Evolutionary conservation across 2,329 filamentous ascomycete species (phyloP).

Genomic region (Pezicula neosporulosa): DNA sequence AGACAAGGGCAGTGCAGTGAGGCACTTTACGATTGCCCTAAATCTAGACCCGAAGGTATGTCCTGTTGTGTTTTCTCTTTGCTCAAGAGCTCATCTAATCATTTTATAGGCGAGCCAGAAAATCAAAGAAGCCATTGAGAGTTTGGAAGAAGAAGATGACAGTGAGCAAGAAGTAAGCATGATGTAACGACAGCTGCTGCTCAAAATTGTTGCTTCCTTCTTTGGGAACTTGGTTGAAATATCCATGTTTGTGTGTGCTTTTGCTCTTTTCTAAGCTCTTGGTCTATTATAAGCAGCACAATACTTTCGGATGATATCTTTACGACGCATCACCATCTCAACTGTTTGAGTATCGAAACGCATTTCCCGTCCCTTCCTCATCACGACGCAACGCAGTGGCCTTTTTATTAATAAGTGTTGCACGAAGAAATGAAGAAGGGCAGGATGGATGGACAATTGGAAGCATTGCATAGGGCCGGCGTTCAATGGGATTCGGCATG

Average conservation of each 20-base stretch:
- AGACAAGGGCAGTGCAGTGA: slow-evolving; percentile 76
- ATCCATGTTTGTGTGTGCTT: neutral
- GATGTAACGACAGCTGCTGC: slow-evolving; percentile 34
- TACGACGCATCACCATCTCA: neutral
- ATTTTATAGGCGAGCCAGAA: slow-evolving; percentile 72
- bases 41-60: slow-evolving; percentile 94
- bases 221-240: neutral
- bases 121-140: slow-evolving; percentile 97
- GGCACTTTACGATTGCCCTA: slow-evolving; percentile 90
- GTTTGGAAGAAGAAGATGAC: slow-evolving; percentile 74
- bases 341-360: neutral
- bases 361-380: neutral
- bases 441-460: neutral
- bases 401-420: neutral
- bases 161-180: slow-evolving; percentile 59
- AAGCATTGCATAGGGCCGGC: slow-evolving; percentile 1
- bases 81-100: slow-evolving; percentile 8
- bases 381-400: neutral
- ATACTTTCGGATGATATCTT: neutral
- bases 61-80: slow-evolving; percentile 12
- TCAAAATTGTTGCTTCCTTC: neutral
- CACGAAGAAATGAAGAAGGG: neutral
- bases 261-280: neutral
- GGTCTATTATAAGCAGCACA: neutral
- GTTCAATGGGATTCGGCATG: neutral